A percentile compares a stretch with the other conserved stretches of the same genome.
Evolutionary conservation across 805 yeast species (phyloP).

Genomic region (Yamadazyma takamatsuzukensis): DNA sequence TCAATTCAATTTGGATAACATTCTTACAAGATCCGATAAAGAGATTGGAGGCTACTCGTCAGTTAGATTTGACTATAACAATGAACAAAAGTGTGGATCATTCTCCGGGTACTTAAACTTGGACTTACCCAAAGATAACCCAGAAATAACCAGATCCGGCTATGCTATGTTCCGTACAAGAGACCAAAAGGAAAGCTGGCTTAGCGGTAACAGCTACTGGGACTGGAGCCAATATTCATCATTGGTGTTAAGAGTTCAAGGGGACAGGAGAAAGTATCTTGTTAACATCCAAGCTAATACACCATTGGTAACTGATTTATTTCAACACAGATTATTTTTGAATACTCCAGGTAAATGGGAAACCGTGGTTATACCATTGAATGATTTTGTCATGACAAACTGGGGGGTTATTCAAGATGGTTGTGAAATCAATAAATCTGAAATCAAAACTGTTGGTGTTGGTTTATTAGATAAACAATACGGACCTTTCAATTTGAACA

Average conservation of each 20-base stretch:
- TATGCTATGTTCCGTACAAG: conserved; percentile 82
- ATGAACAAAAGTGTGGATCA: conserved; percentile 30
- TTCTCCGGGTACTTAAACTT: conserved; percentile 61
- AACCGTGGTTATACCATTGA: conserved; percentile 71
- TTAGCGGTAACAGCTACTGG: conserved; percentile 53
- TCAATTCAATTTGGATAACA: conserved; percentile 42
- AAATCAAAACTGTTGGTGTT: conserved; percentile 69
- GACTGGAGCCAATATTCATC: conserved; percentile 65
- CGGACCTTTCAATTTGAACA: conserved; percentile 67
- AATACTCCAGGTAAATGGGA: conserved; percentile 78
- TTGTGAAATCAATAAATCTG: conserved; percentile 55
- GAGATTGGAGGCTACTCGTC: conserved; percentile 79
- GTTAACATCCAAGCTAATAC: conserved; percentile 81
- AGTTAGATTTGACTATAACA: conserved; percentile 45
- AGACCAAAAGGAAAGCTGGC: conserved; percentile 53
- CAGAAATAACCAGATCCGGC: conserved; percentile 65
- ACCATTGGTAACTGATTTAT: conserved; percentile 71
- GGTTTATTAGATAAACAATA: conserved; percentile 75
- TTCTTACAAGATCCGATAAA: conserved; percentile 65
- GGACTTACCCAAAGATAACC: conserved; percentile 60
- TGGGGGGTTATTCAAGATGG: conserved; percentile 62
- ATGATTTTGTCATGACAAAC: conserved; percentile 78
- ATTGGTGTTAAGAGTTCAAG: conserved; percentile 66
- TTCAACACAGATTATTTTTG: conserved; percentile 75
- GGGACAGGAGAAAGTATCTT: conserved; percentile 69